These are phyloP conservation scores for Chalara sp. DNA, from an alignment of 2,329 filamentous ascomycete genomes.

Conservation along the genomic window DNA sequence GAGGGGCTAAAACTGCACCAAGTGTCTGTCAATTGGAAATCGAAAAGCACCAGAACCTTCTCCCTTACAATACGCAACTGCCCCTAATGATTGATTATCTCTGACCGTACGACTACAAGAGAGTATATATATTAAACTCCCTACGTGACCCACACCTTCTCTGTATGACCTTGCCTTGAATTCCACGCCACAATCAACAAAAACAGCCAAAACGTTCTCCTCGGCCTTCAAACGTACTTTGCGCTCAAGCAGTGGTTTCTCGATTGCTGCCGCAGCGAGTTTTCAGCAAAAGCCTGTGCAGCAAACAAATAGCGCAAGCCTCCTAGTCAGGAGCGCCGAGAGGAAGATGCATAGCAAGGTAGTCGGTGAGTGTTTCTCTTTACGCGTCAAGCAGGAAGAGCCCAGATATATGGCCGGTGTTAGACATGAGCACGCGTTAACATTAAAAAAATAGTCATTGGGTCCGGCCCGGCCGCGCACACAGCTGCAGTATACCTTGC, in stretches of 20 bases:
- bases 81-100: too few species aligned
- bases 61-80: too few species aligned
- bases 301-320: constrained; percentile 15
- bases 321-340: constrained; percentile 27
- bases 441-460: constrained; percentile 52
- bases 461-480: constrained; percentile 95
- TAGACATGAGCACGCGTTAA: too few species aligned
- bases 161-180: background rate
- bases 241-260: constrained; percentile 66
- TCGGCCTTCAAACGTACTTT: constrained; percentile 71
- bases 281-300: constrained; percentile 49
- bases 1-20: too few species aligned
- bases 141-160: too few species aligned
- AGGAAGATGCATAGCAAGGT: constrained; percentile 85
- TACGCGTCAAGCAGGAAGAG: background rate
- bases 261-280: constrained; percentile 64
- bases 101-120: too few species aligned
- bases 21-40: too few species aligned
- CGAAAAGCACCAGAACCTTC: too few species aligned
- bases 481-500: constrained; percentile 95
- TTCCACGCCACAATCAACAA: background rate
- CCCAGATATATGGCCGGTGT: too few species aligned
- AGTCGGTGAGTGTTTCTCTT: constrained; percentile 59
- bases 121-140: too few species aligned
- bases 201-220: constrained; percentile 84